Evolutionary conservation across 2,329 filamentous ascomycete genomes (phyloP).

Genomic region (Penicillium sp.): DNA sequence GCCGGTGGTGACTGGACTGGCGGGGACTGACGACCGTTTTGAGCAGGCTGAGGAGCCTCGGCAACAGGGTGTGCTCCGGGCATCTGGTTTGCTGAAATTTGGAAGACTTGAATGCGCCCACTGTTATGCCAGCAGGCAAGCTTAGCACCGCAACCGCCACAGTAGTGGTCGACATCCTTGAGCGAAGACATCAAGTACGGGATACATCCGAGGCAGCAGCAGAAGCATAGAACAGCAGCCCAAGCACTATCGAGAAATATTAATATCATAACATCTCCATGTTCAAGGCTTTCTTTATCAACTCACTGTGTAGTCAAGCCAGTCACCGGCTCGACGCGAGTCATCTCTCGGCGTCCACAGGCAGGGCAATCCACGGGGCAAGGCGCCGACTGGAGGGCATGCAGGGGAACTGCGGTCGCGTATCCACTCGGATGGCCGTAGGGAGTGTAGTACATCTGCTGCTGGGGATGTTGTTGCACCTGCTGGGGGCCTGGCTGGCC

Average conservation of each 20-base stretch:
- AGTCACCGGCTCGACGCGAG: constrained; percentile 28
- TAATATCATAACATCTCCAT: neutral
- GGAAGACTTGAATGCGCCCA: constrained; percentile 54
- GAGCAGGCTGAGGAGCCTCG: neutral
- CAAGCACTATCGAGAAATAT: constrained; percentile 46
- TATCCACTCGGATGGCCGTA: constrained; percentile 33
- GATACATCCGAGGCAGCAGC: constrained; percentile 55
- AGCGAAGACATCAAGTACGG: constrained; percentile 56
- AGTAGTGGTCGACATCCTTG: constrained; percentile 58
- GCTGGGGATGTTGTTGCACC: constrained; percentile 12
- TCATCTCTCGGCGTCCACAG: constrained; percentile 50
- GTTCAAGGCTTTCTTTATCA: too few species aligned
- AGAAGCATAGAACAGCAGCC: constrained; percentile 53
- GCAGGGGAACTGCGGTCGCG: constrained; percentile 33
- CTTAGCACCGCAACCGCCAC: constrained; percentile 52
- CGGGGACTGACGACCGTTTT: neutral
- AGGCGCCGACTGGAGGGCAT: constrained; percentile 39
- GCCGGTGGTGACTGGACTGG: neutral
- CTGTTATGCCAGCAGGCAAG: constrained; percentile 58
- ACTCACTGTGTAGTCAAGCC: constrained; percentile 42
- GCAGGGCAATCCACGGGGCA: constrained; percentile 57
- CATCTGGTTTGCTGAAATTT: constrained; percentile 11
- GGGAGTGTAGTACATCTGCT: constrained; percentile 25
- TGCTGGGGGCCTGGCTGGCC: constrained; percentile 23
- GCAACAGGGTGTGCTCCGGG: neutral